Conservation (phyloP, 768 basidiomycete genomes). For the Serendipita sp. region DNA sequence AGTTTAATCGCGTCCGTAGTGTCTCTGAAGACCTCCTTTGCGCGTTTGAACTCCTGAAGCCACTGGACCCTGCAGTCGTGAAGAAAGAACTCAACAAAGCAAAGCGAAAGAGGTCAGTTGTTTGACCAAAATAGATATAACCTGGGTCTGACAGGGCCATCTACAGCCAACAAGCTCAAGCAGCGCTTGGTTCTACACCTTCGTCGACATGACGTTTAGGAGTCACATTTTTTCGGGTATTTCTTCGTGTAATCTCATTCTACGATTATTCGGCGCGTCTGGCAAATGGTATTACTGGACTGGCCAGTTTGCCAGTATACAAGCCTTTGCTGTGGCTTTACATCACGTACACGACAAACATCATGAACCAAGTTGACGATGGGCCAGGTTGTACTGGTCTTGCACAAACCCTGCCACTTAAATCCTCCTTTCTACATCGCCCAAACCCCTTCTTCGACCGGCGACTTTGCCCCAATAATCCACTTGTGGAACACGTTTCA, state of each 20-base stretch:
- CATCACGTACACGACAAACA: too few species aligned
- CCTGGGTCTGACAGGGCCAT: not conserved
- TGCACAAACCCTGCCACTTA: too few species aligned
- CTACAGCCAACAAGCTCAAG: constrained; percentile 4
- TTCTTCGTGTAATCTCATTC: not conserved
- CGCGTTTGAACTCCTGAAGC: constrained; percentile 94
- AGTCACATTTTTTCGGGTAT: not conserved
- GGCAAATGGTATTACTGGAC: not conserved
- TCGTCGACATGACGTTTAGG: not conserved
- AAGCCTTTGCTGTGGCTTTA: too few species aligned
- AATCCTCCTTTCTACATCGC: too few species aligned
- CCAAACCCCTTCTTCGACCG: too few species aligned
- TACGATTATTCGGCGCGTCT: not conserved
- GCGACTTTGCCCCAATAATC: too few species aligned
- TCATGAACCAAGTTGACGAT: too few species aligned
- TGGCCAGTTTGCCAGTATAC: too few species aligned
- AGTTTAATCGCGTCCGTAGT: constrained; percentile 23
- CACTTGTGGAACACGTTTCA: too few species aligned
- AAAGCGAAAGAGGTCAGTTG: constrained; percentile 80
- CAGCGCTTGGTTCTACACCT: not conserved
- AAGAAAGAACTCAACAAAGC: constrained; percentile 98
- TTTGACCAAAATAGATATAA: not conserved
- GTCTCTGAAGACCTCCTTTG: constrained; percentile 96
- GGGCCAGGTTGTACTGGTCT: too few species aligned
- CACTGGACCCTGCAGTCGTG: constrained; percentile 81